Evolutionary conservation across 495 filamentous ascomycete species (phyloP).

Genomic region (Cetradonia linearis): DNA sequence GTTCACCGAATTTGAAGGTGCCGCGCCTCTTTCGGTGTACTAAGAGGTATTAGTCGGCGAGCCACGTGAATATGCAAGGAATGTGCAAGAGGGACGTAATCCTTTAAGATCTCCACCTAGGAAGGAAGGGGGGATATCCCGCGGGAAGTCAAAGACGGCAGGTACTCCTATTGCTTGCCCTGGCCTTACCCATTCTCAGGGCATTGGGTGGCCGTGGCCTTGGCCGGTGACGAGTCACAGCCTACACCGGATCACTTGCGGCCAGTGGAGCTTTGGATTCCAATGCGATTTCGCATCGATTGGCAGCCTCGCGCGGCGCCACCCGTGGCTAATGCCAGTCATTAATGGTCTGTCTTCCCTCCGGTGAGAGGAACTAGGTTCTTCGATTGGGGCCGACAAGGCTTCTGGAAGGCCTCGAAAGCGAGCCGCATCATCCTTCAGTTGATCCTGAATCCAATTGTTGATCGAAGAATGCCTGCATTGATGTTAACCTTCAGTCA

Average conservation of each 20-base stretch:
- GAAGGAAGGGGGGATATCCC: background rate
- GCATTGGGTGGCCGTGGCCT: conserved; percentile 2
- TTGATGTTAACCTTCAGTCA: background rate
- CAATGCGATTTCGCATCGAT: background rate
- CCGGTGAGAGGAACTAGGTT: conserved; percentile 6
- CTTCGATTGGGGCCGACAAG: conserved; percentile 1
- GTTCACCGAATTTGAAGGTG: background rate
- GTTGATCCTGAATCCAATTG: background rate
- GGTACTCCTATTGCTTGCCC: conserved; percentile 7
- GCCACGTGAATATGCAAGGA: conserved; percentile 3
- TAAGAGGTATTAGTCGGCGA: background rate
- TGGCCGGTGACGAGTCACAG: background rate
- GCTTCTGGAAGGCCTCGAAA: conserved; percentile 2
- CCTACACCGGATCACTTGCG: background rate
- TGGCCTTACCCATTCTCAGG: background rate
- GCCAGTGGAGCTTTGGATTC: background rate
- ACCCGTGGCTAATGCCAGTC: conserved; percentile 4
- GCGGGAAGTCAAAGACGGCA: background rate
- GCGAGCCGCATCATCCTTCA: background rate
- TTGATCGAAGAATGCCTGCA: background rate
- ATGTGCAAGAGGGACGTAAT: background rate
- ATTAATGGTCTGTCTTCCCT: background rate
- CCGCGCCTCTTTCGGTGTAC: conserved; percentile 1
- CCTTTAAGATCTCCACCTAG: background rate
- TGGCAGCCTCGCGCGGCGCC: conserved; percentile 10